These are phyloP conservation scores for Albugo candida DNA, from an alignment of 352 stramenopile genomes.

Conservation along the genomic window DNA sequence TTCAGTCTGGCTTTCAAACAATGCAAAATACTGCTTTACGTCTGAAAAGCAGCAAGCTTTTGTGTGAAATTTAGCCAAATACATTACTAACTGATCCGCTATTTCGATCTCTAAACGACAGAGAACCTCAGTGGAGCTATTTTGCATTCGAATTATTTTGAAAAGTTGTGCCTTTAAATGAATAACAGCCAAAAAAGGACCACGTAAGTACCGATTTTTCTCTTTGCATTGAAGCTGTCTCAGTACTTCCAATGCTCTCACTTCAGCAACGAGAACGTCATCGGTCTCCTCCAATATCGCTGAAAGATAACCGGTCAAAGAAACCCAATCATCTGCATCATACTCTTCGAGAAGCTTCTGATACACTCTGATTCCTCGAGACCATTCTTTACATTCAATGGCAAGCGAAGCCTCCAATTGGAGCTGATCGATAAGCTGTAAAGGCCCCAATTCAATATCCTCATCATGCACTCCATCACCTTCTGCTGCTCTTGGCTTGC, in stretches of 20 bases:
- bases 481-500: slow-evolving; percentile 35
- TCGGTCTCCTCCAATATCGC: slow-evolving; percentile 22
- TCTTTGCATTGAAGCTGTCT: slow-evolving; percentile 21
- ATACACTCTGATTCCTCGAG: slow-evolving; percentile 31
- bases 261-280: slow-evolving; percentile 8
- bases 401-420: slow-evolving; percentile 42
- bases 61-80: slow-evolving; percentile 44
- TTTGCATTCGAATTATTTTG: slow-evolving; percentile 9
- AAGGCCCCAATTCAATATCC: slow-evolving; percentile 64
- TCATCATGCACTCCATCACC: slow-evolving; percentile 58
- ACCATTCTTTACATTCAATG: slow-evolving; percentile 26
- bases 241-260: slow-evolving; percentile 20
- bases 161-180: slow-evolving; percentile 34
- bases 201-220: slow-evolving; percentile 33
- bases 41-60: slow-evolving; percentile 79
- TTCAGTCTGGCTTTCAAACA: slow-evolving; percentile 18
- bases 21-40: slow-evolving; percentile 49
- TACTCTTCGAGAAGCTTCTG: slow-evolving; percentile 35
- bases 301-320: slow-evolving; percentile 42
- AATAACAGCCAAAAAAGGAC: slow-evolving; percentile 40
- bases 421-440: slow-evolving; percentile 60
- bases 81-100: slow-evolving; percentile 25
- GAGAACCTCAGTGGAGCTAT: slow-evolving; percentile 5
- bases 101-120: slow-evolving; percentile 21
- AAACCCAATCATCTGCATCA: slow-evolving; percentile 71